Evolutionary conservation across 1,139 yeast genomes (phyloP).

Genomic region (Tardiomyces digboiensis): DNA sequence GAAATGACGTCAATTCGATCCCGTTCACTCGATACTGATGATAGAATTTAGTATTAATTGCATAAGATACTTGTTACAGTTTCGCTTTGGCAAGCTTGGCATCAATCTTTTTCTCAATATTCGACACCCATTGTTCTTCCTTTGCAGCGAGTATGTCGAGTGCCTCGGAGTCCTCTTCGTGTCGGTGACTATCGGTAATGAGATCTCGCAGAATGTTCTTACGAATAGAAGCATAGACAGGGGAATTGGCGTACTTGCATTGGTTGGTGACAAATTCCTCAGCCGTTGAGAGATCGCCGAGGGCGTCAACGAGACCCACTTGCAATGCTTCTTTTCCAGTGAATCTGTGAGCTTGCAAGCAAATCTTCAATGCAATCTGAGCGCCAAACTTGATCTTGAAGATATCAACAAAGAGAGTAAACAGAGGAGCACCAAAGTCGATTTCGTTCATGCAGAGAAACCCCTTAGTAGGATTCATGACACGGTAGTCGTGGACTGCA

Average conservation of each 20-base stretch:
- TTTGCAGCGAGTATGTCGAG: constrained; percentile 10
- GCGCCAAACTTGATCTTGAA: constrained; percentile 25
- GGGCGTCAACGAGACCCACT: constrained; percentile 22
- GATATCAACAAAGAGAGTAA: constrained; percentile 26
- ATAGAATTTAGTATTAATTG: constrained; percentile 7
- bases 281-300: constrained; percentile 25
- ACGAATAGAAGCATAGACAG: constrained; percentile 23
- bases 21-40: constrained; percentile 13
- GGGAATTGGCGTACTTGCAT: constrained; percentile 16
- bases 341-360: constrained; percentile 26
- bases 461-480: constrained; percentile 30
- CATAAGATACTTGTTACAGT: constrained; percentile 7
- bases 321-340: constrained; percentile 24
- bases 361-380: constrained; percentile 19
- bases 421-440: constrained; percentile 29
- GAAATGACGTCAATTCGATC: constrained; percentile 15
- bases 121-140: constrained; percentile 8
- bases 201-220: constrained; percentile 22
- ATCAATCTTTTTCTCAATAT: neutral
- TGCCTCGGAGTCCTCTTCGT: constrained; percentile 5
- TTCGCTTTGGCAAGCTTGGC: constrained; percentile 17
- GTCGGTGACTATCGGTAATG: constrained; percentile 8
- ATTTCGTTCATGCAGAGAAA: constrained; percentile 31
- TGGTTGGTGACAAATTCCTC: constrained; percentile 18
- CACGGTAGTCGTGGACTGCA: constrained; percentile 29